Evolutionary conservation across 192 early-diverging fungal species (phyloP), one percentile per base, ranked within the genome.

Genomic region (Coemansia sp.): DNA sequence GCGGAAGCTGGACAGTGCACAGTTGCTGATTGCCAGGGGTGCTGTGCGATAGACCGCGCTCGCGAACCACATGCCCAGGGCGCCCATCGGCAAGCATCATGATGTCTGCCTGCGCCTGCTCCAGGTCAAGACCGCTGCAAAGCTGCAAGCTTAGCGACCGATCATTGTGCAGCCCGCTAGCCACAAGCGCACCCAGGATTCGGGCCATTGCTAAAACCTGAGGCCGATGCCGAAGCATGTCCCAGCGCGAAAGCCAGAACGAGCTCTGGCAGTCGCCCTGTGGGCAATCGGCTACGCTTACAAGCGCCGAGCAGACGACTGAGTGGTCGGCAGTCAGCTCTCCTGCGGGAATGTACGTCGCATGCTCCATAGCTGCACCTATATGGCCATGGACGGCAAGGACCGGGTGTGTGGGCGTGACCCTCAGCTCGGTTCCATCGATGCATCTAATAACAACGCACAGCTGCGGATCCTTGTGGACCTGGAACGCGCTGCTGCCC

Each of bases 391-490:
- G 55, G 27, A 74, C 46, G 4, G 71, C 71, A 27, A 82, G 65
- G 28, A 82, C 80, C 28, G 80, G 80, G 34, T 82, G 80, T 16
- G 71, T 66, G 19, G 71, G 62, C 28, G 80, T 82, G n/a, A 77
- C 58, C 24, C 60, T 68, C 51, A 82, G 56, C 24, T 25, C 36
- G 1, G 71, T 70, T 10, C 80, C 80, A 27, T 82, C 80, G 10
- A 66, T 23, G 16, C 71, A 67, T 9, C 20, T 35, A 23, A 82
- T 70, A 36, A 67, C 60, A 60, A 82, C 28, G 24, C 80, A 77
- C 24, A 27, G 23, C 60, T 77, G 71, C 11, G 71, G 75, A 32
- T 20, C 19, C 34, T 39, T 30, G 39, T 78, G 75, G 11, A 78
- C 71, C 61, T 78, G 75, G 67, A 78, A 78, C 22, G 75, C 67